Evolutionary conservation across 306 rosid species (phyloP).

Genomic region (Lathyrus oleraceus): DNA sequence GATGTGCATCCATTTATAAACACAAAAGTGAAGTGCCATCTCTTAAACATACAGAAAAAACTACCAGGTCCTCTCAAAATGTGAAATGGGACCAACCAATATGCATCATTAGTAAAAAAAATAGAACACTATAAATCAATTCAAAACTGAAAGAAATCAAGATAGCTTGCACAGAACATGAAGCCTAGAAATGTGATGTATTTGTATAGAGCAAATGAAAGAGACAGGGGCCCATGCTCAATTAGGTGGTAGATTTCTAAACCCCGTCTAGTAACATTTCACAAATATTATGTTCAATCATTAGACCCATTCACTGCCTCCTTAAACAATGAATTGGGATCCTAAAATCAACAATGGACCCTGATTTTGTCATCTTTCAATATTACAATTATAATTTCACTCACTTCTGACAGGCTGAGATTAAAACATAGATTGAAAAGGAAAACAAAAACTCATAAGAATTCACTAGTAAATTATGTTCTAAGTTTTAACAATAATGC

Average conservation of each 20-base stretch:
- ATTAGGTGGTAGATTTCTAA: not conserved
- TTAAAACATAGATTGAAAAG: slow-evolving; percentile 14
- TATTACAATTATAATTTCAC: slow-evolving; percentile 1
- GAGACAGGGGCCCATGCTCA: slow-evolving; percentile 19
- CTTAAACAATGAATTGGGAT: slow-evolving; percentile 7
- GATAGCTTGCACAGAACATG: slow-evolving; percentile 16
- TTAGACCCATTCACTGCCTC: not conserved
- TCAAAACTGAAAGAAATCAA: slow-evolving; percentile 21
- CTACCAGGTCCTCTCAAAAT: slow-evolving; percentile 22
- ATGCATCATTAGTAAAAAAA: slow-evolving; percentile 25
- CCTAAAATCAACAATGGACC: slow-evolving; percentile 17
- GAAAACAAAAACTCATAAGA: slow-evolving; percentile 27
- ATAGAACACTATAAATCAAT: slow-evolving; percentile 28
- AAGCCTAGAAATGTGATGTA: slow-evolving; percentile 3
- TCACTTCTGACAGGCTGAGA: slow-evolving; percentile 12
- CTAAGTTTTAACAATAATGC: slow-evolving; percentile 14
- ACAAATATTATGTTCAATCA: not conserved
- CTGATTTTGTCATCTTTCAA: not conserved
- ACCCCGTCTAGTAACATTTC: not conserved
- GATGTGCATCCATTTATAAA: slow-evolving; percentile 31
- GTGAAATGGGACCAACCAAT: slow-evolving; percentile 18
- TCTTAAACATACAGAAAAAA: slow-evolving; percentile 12
- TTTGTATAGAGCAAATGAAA: slow-evolving; percentile 3
- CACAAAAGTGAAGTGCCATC: slow-evolving; percentile 19
- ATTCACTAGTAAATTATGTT: slow-evolving; percentile 4